Evolutionary conservation across 2,329 filamentous ascomycete genomes (phyloP).

Genomic region (Phialophora macrospora): DNA sequence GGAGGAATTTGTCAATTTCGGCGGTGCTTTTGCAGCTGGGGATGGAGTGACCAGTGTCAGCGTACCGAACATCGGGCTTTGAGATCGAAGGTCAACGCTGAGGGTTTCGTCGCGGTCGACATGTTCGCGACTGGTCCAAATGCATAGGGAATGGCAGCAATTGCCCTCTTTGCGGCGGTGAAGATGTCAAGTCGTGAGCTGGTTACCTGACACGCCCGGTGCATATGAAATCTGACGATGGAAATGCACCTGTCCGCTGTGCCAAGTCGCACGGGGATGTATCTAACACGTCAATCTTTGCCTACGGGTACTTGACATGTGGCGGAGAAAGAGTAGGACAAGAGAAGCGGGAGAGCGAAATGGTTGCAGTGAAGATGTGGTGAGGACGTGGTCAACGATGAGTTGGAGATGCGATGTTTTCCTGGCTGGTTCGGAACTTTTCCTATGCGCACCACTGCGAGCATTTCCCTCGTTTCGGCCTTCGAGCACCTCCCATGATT

Average conservation of each 20-base stretch:
- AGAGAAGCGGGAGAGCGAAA: neutral
- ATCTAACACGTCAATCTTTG: conserved; percentile 18
- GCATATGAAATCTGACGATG: conserved; percentile 31
- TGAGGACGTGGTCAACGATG: neutral
- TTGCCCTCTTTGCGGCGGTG: conserved; percentile 30
- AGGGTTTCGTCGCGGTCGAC: conserved; percentile 37
- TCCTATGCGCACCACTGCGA: conserved; percentile 4
- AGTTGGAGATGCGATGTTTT: neutral
- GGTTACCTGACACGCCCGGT: conserved; percentile 22
- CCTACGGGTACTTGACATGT: conserved; percentile 18
- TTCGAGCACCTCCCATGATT: conserved; percentile 12
- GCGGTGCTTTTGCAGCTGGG: conserved; percentile 4
- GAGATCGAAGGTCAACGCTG: conserved; percentile 78
- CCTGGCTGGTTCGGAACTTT: conserved; percentile 14
- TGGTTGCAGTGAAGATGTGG: neutral
- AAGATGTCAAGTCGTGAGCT: conserved; percentile 31
- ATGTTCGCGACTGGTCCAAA: conserved; percentile 30
- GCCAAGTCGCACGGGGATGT: conserved; percentile 30
- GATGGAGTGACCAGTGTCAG: conserved; percentile 25
- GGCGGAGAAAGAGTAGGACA: conserved; percentile 15
- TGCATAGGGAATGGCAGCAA: conserved; percentile 30
- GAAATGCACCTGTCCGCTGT: conserved; percentile 23
- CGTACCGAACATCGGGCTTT: conserved; percentile 79
- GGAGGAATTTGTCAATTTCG: conserved; percentile 28
- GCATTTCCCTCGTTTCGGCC: neutral